Percentiles rank a stretch among this genome's conserved stretches.
Conservation (phyloP, 139 green algal species). For the Monoraphidium neglectum region DNA sequence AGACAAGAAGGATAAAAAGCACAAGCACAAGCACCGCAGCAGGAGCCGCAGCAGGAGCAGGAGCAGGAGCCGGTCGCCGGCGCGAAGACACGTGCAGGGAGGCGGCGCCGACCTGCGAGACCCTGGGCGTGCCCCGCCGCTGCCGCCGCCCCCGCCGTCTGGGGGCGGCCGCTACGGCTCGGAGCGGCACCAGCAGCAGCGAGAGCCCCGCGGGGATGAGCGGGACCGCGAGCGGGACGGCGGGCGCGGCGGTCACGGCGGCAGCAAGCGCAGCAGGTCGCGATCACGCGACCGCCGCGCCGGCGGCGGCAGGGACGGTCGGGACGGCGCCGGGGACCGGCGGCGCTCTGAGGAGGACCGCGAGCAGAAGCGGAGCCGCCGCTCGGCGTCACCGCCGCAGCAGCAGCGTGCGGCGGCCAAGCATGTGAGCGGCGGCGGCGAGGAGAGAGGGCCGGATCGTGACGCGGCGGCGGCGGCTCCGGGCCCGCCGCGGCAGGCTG, state of each 20-base stretch:
- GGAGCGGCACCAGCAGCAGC: constrained; percentile 15
- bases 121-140: neutral
- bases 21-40: constrained; percentile 36
- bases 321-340: neutral
- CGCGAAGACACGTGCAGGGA: neutral
- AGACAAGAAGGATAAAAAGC: constrained; percentile 59
- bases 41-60: constrained; percentile 6
- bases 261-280: constrained; percentile 3
- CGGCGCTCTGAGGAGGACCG: neutral
- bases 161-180: no score
- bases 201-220: neutral
- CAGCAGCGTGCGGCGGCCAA: neutral
- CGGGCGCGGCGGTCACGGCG: neutral
- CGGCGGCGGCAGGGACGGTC: neutral
- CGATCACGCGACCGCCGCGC: neutral
- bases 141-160: no score
- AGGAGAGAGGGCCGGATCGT: neutral
- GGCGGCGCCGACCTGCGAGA: neutral
- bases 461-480: neutral
- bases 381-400: constrained; percentile 9
- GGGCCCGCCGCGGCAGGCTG: neutral
- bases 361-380: neutral
- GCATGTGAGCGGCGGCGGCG: neutral
- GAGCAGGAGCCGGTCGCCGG: constrained; percentile 1
- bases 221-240: neutral